Evolutionary conservation across 1,139 yeast species (phyloP).

Genomic region (Suhomyces taliae): DNA sequence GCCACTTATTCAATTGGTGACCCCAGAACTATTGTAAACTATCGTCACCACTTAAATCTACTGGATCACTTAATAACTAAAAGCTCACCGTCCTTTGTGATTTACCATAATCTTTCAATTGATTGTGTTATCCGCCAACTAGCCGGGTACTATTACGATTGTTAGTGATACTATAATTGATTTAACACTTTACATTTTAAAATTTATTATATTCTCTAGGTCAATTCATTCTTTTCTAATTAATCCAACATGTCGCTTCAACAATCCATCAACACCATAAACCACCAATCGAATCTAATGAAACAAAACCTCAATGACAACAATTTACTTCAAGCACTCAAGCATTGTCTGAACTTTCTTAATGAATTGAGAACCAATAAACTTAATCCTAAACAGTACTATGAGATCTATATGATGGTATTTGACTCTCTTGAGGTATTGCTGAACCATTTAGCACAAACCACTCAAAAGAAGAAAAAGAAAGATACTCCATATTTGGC

Average conservation of each 20-base stretch:
- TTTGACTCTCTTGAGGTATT: slow-evolving; percentile 80
- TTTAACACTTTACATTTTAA: background rate
- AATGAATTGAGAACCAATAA: slow-evolving; percentile 77
- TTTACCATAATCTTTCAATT: too few relatives aligned
- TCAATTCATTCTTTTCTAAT: background rate
- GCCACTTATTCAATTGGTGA: too few relatives aligned
- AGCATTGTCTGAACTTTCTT: slow-evolving; percentile 81
- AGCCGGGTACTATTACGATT: too few relatives aligned
- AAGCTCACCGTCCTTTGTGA: too few relatives aligned
- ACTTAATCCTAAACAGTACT: slow-evolving; percentile 87
- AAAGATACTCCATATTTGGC: slow-evolving; percentile 65
- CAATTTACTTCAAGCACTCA: slow-evolving; percentile 78
- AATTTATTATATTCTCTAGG: background rate
- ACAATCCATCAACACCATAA: slow-evolving; percentile 56
- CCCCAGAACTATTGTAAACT: too few relatives aligned
- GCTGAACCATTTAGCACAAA: slow-evolving; percentile 62
- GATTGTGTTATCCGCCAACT: too few relatives aligned
- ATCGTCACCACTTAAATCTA: too few relatives aligned
- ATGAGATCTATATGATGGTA: slow-evolving; percentile 82
- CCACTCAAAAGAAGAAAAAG: slow-evolving; percentile 36
- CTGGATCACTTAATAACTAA: too few relatives aligned
- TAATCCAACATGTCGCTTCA: slow-evolving; percentile 31
- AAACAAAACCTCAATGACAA: slow-evolving; percentile 73
- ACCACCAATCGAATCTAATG: slow-evolving; percentile 75
- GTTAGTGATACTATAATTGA: too few relatives aligned